phyloP scores from a whole-genome alignment of 2,329 filamentous ascomycete species.

The Nemania diffusa region DNA sequence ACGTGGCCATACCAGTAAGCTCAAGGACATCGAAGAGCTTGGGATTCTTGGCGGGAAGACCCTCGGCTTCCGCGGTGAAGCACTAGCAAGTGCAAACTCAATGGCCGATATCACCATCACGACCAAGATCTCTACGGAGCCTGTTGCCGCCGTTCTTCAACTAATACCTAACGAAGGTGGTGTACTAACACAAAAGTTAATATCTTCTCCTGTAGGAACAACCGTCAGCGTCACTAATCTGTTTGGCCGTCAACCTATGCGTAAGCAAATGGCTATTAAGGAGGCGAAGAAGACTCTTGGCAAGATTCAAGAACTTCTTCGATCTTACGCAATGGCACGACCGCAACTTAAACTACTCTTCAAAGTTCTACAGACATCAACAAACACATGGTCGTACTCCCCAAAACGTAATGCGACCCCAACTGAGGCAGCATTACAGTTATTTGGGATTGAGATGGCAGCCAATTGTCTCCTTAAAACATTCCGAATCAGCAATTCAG shows the following conservation, averaged over 20 bases:
- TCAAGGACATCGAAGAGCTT: conserved; percentile 72
- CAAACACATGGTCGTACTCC: conserved; percentile 70
- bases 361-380: conserved; percentile 65
- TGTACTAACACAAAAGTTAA: conserved; percentile 50
- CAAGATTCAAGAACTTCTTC: conserved; percentile 69
- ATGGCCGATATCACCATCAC: conserved; percentile 70
- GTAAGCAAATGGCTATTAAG: conserved; percentile 67
- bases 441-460: conserved; percentile 68
- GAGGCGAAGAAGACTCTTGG: conserved; percentile 65
- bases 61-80: conserved; percentile 82
- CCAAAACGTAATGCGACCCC: conserved; percentile 61
- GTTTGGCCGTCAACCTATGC: conserved; percentile 70
- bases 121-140: conserved; percentile 71
- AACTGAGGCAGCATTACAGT: conserved; percentile 69
- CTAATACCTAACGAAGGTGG: conserved; percentile 57
- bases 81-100: conserved; percentile 72
- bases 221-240: conserved; percentile 70
- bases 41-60: conserved; percentile 64
- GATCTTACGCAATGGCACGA: conserved; percentile 73
- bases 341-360: conserved; percentile 70
- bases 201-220: conserved; percentile 72
- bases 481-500: conserved; percentile 26
- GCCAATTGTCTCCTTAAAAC: conserved; percentile 62
- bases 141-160: conserved; percentile 63
- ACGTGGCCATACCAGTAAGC: conserved; percentile 79